Base-by-base conservation (phyloP, 2,329 filamentous ascomycete species). In the Claviceps humidiphila region DNA sequence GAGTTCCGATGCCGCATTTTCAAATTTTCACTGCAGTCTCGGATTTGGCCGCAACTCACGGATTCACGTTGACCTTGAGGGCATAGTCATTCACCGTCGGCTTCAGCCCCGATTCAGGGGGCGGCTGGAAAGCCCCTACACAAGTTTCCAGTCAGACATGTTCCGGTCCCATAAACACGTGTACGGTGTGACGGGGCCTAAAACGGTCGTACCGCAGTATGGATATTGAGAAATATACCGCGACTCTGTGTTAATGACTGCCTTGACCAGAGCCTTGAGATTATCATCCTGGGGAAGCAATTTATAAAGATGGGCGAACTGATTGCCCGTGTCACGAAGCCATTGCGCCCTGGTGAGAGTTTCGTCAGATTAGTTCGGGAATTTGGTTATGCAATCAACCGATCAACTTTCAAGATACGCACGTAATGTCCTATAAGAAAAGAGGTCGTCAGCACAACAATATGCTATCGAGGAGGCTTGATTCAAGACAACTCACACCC, bases 101-200 rank as follows among this genome's bases (percentile, higher is more conserved):
- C 49, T 57, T 45, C 13, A 65, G 56, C 3, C 81, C 79, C 50
- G 85, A 89, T 50, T 88, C 86, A 2, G 80, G 76, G 0, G 89
- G 89, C 2, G 89, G 88, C 64, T 95, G 89, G 68, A 95, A 95
- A 13, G 87, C 85, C 64, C 95, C 93, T 62, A 11, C 3, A 30
- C 30, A 30, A 30, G 11, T 11, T 5, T 4, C 2, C 11, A n/a
- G 47, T 57, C 8, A 55, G 54, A 39, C 24, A 9, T 22, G 9
- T 22, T 22, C 14, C n/a, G 9, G 13, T 16, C 16, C 9, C 9
- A 22, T 22, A 7, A 14, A 13, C 9, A 43, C 24, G 34, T 17
- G 20, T 22, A 22, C 20, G 20, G 2, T 22, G 20, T 34, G 5
- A 7, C 20, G 8, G 5, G 24, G 11, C 5, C 26, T 16, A 20